These are phyloP conservation scores for Kuraishia borneana DNA, from an alignment of 805 yeast species.

Conservation along the genomic window DNA sequence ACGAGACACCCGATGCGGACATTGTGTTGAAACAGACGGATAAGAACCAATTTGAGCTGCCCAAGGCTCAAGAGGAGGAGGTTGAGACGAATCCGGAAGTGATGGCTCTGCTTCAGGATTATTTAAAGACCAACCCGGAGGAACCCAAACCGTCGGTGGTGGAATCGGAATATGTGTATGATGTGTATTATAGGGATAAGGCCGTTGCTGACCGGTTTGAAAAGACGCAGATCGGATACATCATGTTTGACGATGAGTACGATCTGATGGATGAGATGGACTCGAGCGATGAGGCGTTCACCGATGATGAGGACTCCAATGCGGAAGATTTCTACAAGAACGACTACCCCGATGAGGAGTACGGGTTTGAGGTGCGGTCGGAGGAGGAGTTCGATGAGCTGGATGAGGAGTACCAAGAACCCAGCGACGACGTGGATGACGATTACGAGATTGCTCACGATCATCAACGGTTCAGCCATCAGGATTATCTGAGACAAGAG, in stretches of 20 bases:
- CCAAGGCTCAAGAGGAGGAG: background rate
- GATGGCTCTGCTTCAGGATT: background rate
- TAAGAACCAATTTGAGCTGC: conserved; percentile 6
- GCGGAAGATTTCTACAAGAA: conserved; percentile 89
- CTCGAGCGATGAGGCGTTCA: conserved; percentile 10
- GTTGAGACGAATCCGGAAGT: background rate
- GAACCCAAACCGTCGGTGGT: conserved; percentile 7
- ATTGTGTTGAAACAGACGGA: background rate
- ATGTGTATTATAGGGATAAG: conserved; percentile 65
- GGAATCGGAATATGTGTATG: conserved; percentile 77
- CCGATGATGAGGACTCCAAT: conserved; percentile 78
- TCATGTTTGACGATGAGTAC: conserved; percentile 41
- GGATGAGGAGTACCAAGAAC: conserved; percentile 11
- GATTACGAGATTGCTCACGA: conserved; percentile 22
- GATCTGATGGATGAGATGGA: conserved; percentile 27
- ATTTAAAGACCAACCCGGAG: background rate
- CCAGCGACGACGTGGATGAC: conserved; percentile 27
- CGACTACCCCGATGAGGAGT: conserved; percentile 94
- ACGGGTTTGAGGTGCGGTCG: conserved; percentile 24
- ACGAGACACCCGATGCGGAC: background rate
- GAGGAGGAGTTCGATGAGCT: conserved; percentile 4
- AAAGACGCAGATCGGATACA: conserved; percentile 34
- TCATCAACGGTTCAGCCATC: conserved; percentile 15
- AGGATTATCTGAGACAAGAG: conserved; percentile 16
- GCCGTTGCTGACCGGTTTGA: conserved; percentile 31